These are phyloP conservation scores for Leccinum pellstonianum DNA, from an alignment of 768 basidiomycete genomes.

Conservation along the genomic window DNA sequence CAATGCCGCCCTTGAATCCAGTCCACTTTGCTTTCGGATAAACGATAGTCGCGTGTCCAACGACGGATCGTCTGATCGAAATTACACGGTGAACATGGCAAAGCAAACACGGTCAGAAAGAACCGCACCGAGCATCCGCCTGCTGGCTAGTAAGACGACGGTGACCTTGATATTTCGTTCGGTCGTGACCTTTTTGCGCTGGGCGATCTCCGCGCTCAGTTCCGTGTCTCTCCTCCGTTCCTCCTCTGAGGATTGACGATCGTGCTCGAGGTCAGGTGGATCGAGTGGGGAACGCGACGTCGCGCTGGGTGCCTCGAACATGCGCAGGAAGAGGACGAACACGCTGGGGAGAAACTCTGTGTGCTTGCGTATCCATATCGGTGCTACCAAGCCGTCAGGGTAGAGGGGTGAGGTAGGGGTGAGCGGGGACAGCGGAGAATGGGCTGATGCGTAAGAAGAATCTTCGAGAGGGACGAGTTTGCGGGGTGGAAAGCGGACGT, in stretches of 20 bases:
- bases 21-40: too few relatives aligned
- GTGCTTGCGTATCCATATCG: conserved; percentile 98
- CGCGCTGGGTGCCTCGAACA: conserved; percentile 63
- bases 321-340: conserved; percentile 85
- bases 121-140: conserved; percentile 77
- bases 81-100: background rate
- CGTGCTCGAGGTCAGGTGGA: conserved; percentile 48
- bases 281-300: conserved; percentile 55
- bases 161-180: conserved; percentile 86
- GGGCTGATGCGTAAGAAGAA: conserved; percentile 54
- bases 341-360: conserved; percentile 89
- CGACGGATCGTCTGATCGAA: too few relatives aligned
- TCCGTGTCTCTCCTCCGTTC: conserved; percentile 74
- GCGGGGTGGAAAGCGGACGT: conserved; percentile 82
- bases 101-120: background rate
- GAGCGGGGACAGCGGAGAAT: conserved; percentile 93
- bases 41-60: too few relatives aligned
- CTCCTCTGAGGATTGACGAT: conserved; percentile 59
- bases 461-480: conserved; percentile 66
- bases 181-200: too few relatives aligned
- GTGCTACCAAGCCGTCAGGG: conserved; percentile 95
- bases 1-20: too few relatives aligned
- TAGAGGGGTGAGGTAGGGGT: conserved; percentile 85
- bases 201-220: conserved; percentile 47
- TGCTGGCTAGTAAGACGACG: conserved; percentile 89